Percentiles rank a stretch among this genome's conserved stretches.
These are phyloP conservation scores for Russula ochroleuca DNA, from an alignment of 768 basidiomycete genomes.

Conservation along the genomic window DNA sequence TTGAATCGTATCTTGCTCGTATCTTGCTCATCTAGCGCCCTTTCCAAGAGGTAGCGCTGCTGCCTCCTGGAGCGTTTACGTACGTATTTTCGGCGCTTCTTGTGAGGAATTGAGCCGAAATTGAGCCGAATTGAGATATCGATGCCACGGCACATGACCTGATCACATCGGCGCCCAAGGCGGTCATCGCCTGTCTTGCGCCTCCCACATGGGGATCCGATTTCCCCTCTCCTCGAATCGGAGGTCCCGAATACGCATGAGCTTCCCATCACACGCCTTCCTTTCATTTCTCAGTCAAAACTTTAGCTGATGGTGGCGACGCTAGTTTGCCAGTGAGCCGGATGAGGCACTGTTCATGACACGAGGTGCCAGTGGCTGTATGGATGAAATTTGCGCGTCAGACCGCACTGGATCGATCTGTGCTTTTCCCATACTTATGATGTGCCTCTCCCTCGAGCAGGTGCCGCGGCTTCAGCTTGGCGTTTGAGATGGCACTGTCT, in stretches of 20 bases:
- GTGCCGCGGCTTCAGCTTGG: background rate
- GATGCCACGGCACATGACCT: background rate
- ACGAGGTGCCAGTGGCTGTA: background rate
- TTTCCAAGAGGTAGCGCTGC: background rate
- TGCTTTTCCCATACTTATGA: background rate
- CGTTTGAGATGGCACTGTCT: background rate
- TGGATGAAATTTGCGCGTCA: background rate
- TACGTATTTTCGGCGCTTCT: background rate
- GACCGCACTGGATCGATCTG: background rate
- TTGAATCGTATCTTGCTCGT: slow-evolving; percentile 8
- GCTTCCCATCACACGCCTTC: background rate
- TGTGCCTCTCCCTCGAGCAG: background rate
- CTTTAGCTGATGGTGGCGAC: background rate
- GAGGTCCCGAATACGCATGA: background rate
- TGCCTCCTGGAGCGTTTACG: background rate
- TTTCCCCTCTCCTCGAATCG: background rate
- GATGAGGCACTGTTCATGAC: background rate
- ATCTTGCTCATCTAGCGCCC: too few species aligned
- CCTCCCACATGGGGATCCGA: background rate
- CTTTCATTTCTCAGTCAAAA: background rate
- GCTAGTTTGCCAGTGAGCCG: background rate
- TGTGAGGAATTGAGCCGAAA: background rate
- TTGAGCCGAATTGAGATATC: background rate
- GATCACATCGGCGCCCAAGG: background rate
- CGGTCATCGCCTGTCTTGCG: background rate